Evolutionary conservation across 768 basidiomycete species (phyloP).

Genomic region (Lyophyllum decastes): DNA sequence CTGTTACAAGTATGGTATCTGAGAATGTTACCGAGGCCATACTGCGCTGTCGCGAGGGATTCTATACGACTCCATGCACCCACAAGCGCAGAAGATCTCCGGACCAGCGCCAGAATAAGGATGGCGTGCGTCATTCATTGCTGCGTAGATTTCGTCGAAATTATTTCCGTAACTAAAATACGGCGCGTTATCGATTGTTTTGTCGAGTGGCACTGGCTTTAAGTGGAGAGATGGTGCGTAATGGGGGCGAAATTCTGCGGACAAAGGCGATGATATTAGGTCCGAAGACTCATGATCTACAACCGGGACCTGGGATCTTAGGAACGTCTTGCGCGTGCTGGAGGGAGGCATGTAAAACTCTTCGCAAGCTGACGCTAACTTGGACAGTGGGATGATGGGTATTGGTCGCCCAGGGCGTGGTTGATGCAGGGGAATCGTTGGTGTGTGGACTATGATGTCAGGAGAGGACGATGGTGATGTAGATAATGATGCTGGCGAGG

Average conservation of each 20-base stretch:
- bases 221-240: background rate
- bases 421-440: conserved; percentile 41
- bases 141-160: background rate
- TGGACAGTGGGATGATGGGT: conserved; percentile 43
- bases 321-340: background rate
- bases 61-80: conserved; percentile 36
- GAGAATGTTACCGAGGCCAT: background rate
- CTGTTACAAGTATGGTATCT: background rate
- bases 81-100: conserved; percentile 24
- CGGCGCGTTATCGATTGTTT: background rate
- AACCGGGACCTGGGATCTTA: background rate
- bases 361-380: conserved; percentile 42
- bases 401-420: conserved; percentile 47
- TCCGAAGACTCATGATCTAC: conserved; percentile 1
- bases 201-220: background rate
- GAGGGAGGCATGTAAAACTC: conserved; percentile 12
- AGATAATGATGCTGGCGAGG: conserved; percentile 15
- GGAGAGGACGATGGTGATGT: conserved; percentile 24
- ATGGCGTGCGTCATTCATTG: background rate
- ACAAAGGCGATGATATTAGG: conserved; percentile 17
- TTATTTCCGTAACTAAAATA: background rate
- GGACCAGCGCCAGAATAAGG: background rate
- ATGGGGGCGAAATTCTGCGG: conserved; percentile 18
- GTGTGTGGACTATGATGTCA: conserved; percentile 13
- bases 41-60: background rate